These are phyloP conservation scores for Penicillium pulvis DNA, from an alignment of 495 filamentous ascomycete species.

Conservation along the genomic window DNA sequence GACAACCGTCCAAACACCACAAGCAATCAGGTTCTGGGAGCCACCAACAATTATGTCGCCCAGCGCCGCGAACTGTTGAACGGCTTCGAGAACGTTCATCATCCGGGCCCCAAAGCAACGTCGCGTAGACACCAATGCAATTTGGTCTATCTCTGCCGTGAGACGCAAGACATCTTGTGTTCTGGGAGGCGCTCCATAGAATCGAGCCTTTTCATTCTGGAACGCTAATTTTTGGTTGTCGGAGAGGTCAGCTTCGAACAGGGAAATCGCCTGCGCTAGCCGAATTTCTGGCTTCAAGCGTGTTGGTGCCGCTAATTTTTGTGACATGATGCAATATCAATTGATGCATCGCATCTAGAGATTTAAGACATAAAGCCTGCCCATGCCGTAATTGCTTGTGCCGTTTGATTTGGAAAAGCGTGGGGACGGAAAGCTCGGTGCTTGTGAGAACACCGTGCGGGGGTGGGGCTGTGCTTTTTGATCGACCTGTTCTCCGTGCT, in stretches of 20 bases:
- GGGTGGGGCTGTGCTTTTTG: too few species aligned
- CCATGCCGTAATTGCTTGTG: too few species aligned
- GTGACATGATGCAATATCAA: slow-evolving; percentile 2
- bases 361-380: too few species aligned
- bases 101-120: slow-evolving; percentile 46
- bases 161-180: slow-evolving; percentile 41
- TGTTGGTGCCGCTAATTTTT: not conserved
- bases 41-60: slow-evolving; percentile 47
- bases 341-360: too few species aligned
- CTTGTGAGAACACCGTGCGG: too few species aligned
- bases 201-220: slow-evolving; percentile 25
- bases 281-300: slow-evolving; percentile 41
- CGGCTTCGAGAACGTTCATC: slow-evolving; percentile 41
- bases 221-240: slow-evolving; percentile 38
- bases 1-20: slow-evolving; percentile 47
- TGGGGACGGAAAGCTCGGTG: too few species aligned
- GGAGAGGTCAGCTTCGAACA: slow-evolving; percentile 43
- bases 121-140: slow-evolving; percentile 2
- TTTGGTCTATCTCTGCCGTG: slow-evolving; percentile 42
- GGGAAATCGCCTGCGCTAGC: slow-evolving; percentile 40
- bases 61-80: slow-evolving; percentile 46
- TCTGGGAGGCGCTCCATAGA: slow-evolving; percentile 12
- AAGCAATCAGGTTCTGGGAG: slow-evolving; percentile 47
- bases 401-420: too few species aligned
- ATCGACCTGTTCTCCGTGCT: too few species aligned